Base-by-base conservation (phyloP, 129 eudicot species). In the Pittosporum tobira region DNA sequence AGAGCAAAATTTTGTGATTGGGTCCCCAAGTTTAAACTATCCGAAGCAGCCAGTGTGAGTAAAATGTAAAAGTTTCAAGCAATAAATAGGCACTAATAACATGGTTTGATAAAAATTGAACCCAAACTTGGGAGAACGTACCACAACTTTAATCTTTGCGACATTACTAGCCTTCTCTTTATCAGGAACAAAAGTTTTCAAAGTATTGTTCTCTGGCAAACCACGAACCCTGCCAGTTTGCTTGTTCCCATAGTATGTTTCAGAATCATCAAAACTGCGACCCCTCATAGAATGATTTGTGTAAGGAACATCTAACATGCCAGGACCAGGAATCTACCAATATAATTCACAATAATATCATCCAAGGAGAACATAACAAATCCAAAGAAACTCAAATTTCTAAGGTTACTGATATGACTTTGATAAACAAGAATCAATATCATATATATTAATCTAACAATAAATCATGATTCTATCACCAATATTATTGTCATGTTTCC, bases 101-200 rank as follows among this genome's bases (percentile, higher is more conserved):
- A 44, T n/a, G 16, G 6, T 28, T 45, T 9, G 20, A 46, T 43
- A 62, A 2, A 21, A 5, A 37, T 25, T 25, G 24, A 57, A 40
- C 14, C 20, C 23, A 62, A 15, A 57, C 13, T 54, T 46, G 18
- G 37, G 18, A 29, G n/a, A 51, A 37, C 95, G 54, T 86, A 90
- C 98, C 95, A 90, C 98, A 53, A 90, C 98, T 90, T 90, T 90
- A 47, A 90, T 90, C 86, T 90, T 90, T 62, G 98, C 98, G 63
- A 86, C 98, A 59, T 73, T 75, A 70, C 84, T 78, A 23, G 88
- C 60, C 73, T 78, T 90, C 74, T 85, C 98, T 48, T 85, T 90
- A 23, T 90, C 98, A 26, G 85, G 80, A 40, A 84, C 75, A 43
- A 80, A 70, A 65, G 83, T 79, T 76, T 78, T 90, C 59, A 74